Percentiles rank a stretch among this genome's conserved stretches.
phyloP scores from a whole-genome alignment of 2,329 filamentous ascomycete species.

The Lachnellula willkommii region DNA sequence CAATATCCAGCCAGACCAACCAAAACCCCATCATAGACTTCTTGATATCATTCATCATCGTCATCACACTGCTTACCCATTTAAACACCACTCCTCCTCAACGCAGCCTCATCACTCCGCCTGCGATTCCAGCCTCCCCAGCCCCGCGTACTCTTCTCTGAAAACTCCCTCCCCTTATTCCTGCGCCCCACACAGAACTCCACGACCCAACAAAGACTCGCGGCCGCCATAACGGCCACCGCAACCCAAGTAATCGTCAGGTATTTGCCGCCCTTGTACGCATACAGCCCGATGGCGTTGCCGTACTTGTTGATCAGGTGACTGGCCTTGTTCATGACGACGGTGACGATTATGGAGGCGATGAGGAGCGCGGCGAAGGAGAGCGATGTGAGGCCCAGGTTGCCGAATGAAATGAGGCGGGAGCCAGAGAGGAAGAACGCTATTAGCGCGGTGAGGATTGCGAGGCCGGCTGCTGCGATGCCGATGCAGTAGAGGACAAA shows the following conservation, averaged over 20 bases:
- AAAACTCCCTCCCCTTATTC: conserved; percentile 19
- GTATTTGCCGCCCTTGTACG: conserved; percentile 47
- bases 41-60: background rate
- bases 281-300: conserved; percentile 29
- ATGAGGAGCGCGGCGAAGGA: conserved; percentile 57
- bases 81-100: conserved; percentile 22
- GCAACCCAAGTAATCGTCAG: conserved; percentile 56
- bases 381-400: conserved; percentile 41
- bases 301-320: conserved; percentile 40
- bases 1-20: background rate
- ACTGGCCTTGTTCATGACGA: conserved; percentile 50
- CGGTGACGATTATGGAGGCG: conserved; percentile 69
- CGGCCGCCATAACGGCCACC: conserved; percentile 39
- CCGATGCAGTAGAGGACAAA: conserved; percentile 57
- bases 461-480: conserved; percentile 46
- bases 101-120: conserved; percentile 19
- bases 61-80: background rate
- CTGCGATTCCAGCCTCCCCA: conserved; percentile 5
- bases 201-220: conserved; percentile 25
- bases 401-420: conserved; percentile 42
- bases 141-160: conserved; percentile 20
- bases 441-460: conserved; percentile 41
- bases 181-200: conserved; percentile 27
- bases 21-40: background rate
- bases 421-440: conserved; percentile 40